A percentile compares a stretch with the other conserved stretches of the same genome.
Conservation (phyloP, 2,329 filamentous ascomycete species). For the Blastomyces parvus region DNA sequence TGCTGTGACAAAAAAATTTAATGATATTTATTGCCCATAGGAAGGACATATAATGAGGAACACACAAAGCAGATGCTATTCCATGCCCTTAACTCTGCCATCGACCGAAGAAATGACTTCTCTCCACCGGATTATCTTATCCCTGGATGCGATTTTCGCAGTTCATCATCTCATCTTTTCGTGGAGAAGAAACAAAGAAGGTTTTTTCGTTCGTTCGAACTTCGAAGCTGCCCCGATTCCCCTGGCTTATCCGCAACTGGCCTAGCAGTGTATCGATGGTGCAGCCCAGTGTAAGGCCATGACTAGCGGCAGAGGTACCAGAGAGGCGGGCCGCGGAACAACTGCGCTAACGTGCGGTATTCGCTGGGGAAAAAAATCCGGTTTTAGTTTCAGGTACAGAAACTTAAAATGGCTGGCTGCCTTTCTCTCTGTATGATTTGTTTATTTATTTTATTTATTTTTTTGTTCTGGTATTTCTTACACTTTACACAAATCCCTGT, state of each 20-base stretch:
- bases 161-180: neutral
- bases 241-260: neutral
- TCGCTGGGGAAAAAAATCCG: neutral
- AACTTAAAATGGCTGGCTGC: neutral
- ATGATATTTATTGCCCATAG: too few relatives aligned
- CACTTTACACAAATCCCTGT: too few relatives aligned
- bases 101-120: too few relatives aligned
- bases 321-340: constrained; percentile 1
- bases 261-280: neutral
- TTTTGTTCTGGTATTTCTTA: neutral
- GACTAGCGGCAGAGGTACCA: neutral
- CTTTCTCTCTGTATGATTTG: too few relatives aligned
- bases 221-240: neutral
- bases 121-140: too few relatives aligned
- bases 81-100: too few relatives aligned
- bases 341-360: neutral
- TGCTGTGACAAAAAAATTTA: too few relatives aligned
- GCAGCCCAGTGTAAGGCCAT: neutral
- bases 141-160: neutral
- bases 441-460: too few relatives aligned
- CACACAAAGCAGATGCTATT: too few relatives aligned
- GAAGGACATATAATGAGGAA: too few relatives aligned
- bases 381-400: neutral
- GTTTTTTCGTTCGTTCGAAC: neutral
- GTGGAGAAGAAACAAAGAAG: neutral